Evolutionary conservation across 2,329 filamentous ascomycete species (phyloP).

Genomic region (Aspergillus candidus): DNA sequence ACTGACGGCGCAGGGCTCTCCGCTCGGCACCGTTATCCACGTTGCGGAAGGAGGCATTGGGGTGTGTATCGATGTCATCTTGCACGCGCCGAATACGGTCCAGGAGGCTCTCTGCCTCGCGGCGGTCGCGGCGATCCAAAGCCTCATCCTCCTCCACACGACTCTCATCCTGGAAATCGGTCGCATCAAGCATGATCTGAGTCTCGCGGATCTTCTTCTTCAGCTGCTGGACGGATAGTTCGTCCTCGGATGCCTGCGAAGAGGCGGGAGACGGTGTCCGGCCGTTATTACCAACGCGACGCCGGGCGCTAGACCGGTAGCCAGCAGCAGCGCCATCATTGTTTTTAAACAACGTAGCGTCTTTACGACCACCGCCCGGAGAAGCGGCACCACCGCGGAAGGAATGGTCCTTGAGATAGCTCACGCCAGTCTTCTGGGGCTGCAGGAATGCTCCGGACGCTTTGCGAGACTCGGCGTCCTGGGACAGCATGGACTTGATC

Average conservation of each 20-base stretch:
- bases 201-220: slow-evolving; percentile 91
- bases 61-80: slow-evolving; percentile 89
- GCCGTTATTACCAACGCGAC: slow-evolving; percentile 64
- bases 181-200: slow-evolving; percentile 87
- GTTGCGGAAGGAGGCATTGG: slow-evolving; percentile 63
- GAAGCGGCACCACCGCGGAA: slow-evolving; percentile 63
- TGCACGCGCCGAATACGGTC: slow-evolving; percentile 85
- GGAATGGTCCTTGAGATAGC: slow-evolving; percentile 92
- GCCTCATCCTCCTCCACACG: slow-evolving; percentile 85
- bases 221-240: slow-evolving; percentile 78
- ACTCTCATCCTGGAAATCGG: slow-evolving; percentile 93
- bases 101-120: slow-evolving; percentile 90
- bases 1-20: slow-evolving; percentile 76
- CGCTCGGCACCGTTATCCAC: slow-evolving; percentile 84
- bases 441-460: slow-evolving; percentile 82
- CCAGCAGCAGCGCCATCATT: slow-evolving; percentile 80
- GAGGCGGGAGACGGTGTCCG: slow-evolving; percentile 75
- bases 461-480: slow-evolving; percentile 86
- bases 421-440: slow-evolving; percentile 95
- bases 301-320: slow-evolving; percentile 88
- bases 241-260: slow-evolving; percentile 64
- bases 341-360: slow-evolving; percentile 94
- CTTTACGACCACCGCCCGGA: slow-evolving; percentile 64
- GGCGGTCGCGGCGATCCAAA: slow-evolving; percentile 80
- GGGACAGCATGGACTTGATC: slow-evolving; percentile 80